Evolutionary conservation across 2,329 filamentous ascomycete genomes (phyloP).

Genomic region (Xylaria sp.): DNA sequence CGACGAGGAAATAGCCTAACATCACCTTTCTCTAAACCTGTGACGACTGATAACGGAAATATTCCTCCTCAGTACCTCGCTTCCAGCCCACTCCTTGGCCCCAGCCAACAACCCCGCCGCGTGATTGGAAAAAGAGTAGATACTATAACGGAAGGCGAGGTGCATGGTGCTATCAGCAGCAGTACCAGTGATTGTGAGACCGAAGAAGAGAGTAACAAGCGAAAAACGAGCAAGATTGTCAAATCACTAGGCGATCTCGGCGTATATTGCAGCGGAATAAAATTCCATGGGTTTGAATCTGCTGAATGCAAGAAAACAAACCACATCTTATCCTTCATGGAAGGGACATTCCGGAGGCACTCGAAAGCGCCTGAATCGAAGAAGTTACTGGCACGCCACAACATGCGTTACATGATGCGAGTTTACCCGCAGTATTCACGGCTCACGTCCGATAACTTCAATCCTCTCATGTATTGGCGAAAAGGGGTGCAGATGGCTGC

Average conservation of each 20-base stretch:
- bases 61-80: conserved; percentile 59
- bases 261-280: conserved; percentile 75
- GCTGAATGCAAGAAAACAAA: conserved; percentile 85
- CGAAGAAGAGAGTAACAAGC: conserved; percentile 61
- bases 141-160: conserved; percentile 63
- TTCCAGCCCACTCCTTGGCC: conserved; percentile 59
- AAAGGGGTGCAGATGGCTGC: conserved; percentile 97
- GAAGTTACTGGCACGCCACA: conserved; percentile 82
- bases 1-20: conserved; percentile 74
- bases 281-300: conserved; percentile 80
- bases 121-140: conserved; percentile 58
- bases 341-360: conserved; percentile 83
- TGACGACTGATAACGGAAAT: conserved; percentile 61
- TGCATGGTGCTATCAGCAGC: conserved; percentile 61
- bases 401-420: conserved; percentile 88
- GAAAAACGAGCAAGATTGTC: conserved; percentile 82
- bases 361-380: conserved; percentile 78
- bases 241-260: conserved; percentile 83
- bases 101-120: conserved; percentile 57
- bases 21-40: conserved; percentile 72
- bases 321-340: conserved; percentile 94
- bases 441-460: conserved; percentile 89
- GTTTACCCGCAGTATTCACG: conserved; percentile 88
- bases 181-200: conserved; percentile 83
- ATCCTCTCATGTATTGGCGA: conserved; percentile 91